These are phyloP conservation scores for Colletotrichum karsti DNA, from an alignment of 2,329 filamentous ascomycete species.

Conservation along the genomic window DNA sequence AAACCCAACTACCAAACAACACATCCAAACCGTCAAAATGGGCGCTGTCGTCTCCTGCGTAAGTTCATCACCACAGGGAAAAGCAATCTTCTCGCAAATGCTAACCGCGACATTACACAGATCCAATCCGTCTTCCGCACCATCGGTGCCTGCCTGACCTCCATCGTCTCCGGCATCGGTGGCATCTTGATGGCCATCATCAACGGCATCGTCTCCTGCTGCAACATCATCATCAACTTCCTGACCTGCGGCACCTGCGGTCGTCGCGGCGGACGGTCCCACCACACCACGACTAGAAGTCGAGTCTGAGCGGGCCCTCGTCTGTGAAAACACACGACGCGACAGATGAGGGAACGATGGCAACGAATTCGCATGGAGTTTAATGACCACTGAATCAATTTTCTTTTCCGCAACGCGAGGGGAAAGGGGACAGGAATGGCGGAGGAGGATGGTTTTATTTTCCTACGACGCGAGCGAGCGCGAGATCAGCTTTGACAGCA, in stretches of 20 bases:
- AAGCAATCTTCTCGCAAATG: constrained; percentile 13
- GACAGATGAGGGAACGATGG: neutral
- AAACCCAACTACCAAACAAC: neutral
- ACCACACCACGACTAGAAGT: constrained; percentile 39
- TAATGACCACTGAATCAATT: neutral
- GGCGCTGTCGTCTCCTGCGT: constrained; percentile 87
- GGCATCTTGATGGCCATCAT: constrained; percentile 72
- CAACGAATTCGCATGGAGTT: neutral
- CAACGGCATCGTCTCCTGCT: constrained; percentile 70
- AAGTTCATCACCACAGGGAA: constrained; percentile 51
- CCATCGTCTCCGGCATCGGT: constrained; percentile 73
- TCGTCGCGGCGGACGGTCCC: constrained; percentile 38
- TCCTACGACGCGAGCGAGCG: neutral
- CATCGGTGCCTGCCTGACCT: constrained; percentile 74
- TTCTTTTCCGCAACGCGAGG: neutral
- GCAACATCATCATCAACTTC: constrained; percentile 73
- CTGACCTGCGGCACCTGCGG: constrained; percentile 63
- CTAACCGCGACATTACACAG: constrained; percentile 43
- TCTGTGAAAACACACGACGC: neutral
- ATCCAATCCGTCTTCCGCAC: constrained; percentile 67
- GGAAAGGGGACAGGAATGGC: neutral
- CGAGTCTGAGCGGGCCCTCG: constrained; percentile 37
- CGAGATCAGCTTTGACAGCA: constrained; percentile 2
- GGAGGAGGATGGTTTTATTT: neutral
- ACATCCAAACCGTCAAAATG: constrained; percentile 60